phyloP scores from a whole-genome alignment of 495 filamentous ascomycete species.

The Apodospora peruviana region DNA sequence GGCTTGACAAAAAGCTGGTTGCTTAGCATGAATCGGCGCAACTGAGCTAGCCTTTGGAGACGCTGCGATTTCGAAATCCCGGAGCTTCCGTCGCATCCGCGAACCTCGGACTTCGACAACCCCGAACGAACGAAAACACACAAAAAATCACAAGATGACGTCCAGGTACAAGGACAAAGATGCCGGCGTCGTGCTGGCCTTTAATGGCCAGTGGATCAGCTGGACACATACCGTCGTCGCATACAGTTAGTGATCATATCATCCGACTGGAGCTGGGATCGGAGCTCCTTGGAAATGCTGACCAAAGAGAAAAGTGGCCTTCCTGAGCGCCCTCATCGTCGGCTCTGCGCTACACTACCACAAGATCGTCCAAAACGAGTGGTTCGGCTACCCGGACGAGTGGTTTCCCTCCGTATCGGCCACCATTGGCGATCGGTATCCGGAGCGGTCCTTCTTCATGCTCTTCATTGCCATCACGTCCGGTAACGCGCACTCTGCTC shows the following conservation, averaged over 20 bases:
- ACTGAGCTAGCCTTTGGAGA: neutral
- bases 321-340: slow-evolving; percentile 82
- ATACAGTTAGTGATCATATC: slow-evolving; percentile 62
- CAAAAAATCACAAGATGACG: slow-evolving; percentile 25
- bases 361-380: slow-evolving; percentile 97
- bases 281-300: too few species aligned
- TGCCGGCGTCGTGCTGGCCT: slow-evolving; percentile 67
- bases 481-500: slow-evolving; percentile 59
- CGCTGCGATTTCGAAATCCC: neutral
- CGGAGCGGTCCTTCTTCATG: slow-evolving; percentile 94
- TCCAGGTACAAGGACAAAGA: slow-evolving; percentile 72
- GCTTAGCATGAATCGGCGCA: neutral
- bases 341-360: slow-evolving; percentile 83
- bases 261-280: too few species aligned
- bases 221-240: slow-evolving; percentile 81
- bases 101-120: too few species aligned
- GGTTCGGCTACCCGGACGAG: slow-evolving; percentile 94
- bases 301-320: slow-evolving; percentile 54
- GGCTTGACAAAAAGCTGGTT: too few species aligned
- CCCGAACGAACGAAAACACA: too few species aligned
- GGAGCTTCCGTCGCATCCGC: neutral
- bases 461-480: slow-evolving; percentile 96
- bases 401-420: slow-evolving; percentile 99
- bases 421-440: slow-evolving; percentile 98
- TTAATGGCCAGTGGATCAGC: slow-evolving; percentile 90